phyloP scores from a whole-genome alignment of 192 early-diverging fungal species.

The Linnemannia schmuckeri region DNA sequence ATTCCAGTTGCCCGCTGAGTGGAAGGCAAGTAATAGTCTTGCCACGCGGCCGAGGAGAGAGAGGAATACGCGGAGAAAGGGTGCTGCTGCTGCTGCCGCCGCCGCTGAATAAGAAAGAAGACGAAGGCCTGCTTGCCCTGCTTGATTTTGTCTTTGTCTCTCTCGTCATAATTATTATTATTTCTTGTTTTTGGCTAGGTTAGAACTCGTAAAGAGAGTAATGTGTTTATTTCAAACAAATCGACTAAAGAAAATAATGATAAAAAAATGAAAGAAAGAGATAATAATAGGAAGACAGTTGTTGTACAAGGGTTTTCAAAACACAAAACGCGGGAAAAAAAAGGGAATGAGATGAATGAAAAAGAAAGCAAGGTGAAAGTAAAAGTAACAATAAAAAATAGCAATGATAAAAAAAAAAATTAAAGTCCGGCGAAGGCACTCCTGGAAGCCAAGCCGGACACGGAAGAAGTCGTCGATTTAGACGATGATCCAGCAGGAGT shows the following conservation, averaged over 20 bases:
- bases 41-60: slow-evolving; percentile 60
- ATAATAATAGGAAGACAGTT: background rate
- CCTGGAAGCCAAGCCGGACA: background rate
- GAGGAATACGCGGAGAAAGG: slow-evolving; percentile 38
- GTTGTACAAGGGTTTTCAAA: slow-evolving; percentile 3
- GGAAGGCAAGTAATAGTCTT: slow-evolving; percentile 62
- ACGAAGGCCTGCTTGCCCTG: background rate
- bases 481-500: slow-evolving; percentile 1
- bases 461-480: background rate
- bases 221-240: background rate
- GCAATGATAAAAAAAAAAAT: background rate
- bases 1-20: slow-evolving; percentile 62
- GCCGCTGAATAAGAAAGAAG: background rate
- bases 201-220: background rate
- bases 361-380: background rate
- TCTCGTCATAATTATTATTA: too few species aligned
- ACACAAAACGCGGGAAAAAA: slow-evolving; percentile 1
- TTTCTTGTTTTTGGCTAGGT: too few species aligned
- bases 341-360: background rate
- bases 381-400: background rate
- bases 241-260: background rate
- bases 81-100: background rate
- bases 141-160: too few species aligned
- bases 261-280: background rate
- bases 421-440: slow-evolving; percentile 9